phyloP scores from a whole-genome alignment of 106 monocot genomes.

The Cymbidium sinense region DNA sequence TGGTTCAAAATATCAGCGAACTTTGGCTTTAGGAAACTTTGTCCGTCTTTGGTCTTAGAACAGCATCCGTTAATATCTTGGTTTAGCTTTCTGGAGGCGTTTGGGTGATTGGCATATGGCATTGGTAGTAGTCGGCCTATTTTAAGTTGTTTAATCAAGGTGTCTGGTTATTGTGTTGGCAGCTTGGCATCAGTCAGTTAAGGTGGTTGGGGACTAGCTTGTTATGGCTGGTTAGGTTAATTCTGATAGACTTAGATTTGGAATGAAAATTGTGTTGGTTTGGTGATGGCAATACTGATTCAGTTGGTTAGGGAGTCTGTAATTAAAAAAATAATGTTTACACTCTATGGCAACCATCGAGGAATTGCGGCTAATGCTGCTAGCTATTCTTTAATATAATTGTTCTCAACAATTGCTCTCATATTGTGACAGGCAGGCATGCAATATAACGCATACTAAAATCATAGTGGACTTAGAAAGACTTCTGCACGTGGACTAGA shows the following conservation, averaged over 20 bases:
- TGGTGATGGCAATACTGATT: not conserved
- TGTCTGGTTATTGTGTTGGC: not conserved
- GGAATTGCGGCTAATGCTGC: not conserved
- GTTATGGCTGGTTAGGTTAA: not conserved
- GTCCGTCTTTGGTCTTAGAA: not conserved
- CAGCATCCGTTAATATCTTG: not conserved
- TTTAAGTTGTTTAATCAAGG: not conserved
- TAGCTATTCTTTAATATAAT: not conserved
- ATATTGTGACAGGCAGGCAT: not conserved
- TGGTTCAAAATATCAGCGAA: not conserved
- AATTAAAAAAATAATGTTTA: not conserved
- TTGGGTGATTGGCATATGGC: not conserved
- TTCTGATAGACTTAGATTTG: not conserved
- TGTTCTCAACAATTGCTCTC: not conserved
- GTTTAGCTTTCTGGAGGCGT: not conserved
- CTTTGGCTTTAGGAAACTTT: not conserved
- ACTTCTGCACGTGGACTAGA: not conserved
- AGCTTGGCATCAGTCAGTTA: not conserved
- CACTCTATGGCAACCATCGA: not conserved
- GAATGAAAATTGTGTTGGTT: not conserved
- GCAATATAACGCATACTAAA: not conserved
- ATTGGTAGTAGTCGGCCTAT: not conserved
- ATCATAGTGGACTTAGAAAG: not conserved
- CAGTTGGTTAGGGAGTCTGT: not conserved
- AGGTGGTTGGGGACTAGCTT: not conserved